Percentiles rank a stretch among this genome's conserved stretches.
These are phyloP conservation scores for Pisolithus orientalis DNA, from an alignment of 768 basidiomycete genomes.

Conservation along the genomic window DNA sequence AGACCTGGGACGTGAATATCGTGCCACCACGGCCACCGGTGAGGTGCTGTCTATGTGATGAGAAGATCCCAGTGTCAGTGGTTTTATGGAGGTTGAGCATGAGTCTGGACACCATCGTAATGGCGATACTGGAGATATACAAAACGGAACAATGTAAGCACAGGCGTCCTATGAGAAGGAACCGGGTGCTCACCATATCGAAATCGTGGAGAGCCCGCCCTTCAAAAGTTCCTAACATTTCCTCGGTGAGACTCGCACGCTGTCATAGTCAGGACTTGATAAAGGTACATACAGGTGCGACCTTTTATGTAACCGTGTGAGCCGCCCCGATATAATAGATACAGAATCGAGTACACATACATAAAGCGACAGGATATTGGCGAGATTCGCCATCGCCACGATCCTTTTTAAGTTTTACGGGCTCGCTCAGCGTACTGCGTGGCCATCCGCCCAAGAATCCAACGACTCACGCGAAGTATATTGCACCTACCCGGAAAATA, in stretches of 20 bases:
- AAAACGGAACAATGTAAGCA: neutral
- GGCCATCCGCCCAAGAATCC: neutral
- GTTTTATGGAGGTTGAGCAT: slow-evolving; percentile 49
- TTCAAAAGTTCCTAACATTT: slow-evolving; percentile 34
- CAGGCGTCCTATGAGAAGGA: neutral
- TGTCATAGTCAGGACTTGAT: neutral
- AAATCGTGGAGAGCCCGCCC: slow-evolving; percentile 44
- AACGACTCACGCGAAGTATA: slow-evolving; percentile 48
- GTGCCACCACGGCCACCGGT: neutral
- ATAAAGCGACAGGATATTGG: slow-evolving; percentile 41
- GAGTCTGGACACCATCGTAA: slow-evolving; percentile 49
- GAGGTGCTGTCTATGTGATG: neutral
- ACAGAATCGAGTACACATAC: slow-evolving; percentile 12
- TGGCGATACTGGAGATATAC: slow-evolving; percentile 33
- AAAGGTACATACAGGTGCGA: slow-evolving; percentile 2
- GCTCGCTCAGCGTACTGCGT: slow-evolving; percentile 9
- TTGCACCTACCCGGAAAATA: slow-evolving; percentile 31
- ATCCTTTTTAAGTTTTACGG: slow-evolving; percentile 26
- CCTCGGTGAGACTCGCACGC: neutral
- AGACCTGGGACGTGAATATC: neutral
- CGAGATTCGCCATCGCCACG: slow-evolving; percentile 45
- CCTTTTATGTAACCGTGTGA: neutral
- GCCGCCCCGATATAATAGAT: neutral
- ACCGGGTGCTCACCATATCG: slow-evolving; percentile 35
- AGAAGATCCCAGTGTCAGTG: slow-evolving; percentile 14